Evolutionary conservation across 768 basidiomycete species (phyloP), one percentile per base, ranked within the genome.

Genomic region (Leccinum longicurvipes): DNA sequence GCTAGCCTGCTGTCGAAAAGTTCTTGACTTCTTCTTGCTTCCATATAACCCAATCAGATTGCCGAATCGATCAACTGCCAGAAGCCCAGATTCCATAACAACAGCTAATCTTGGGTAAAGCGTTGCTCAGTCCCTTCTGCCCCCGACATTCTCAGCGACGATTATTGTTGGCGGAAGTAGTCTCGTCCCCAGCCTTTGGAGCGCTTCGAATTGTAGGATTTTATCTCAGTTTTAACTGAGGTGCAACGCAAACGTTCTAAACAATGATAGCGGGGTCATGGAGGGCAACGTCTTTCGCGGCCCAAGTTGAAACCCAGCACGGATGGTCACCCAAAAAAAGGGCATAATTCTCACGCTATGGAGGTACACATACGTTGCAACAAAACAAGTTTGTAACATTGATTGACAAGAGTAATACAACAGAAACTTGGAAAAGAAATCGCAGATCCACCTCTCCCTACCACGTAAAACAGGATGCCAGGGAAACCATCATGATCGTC

Each of bases 361-460:
- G n/a, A n/a, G n/a, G n/a, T n/a, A n/a, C n/a, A n/a, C n/a, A n/a
- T n/a, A n/a, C n/a, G n/a, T n/a, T n/a, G n/a, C n/a, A n/a, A n/a
- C n/a, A n/a, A n/a, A n/a, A n/a, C n/a, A n/a, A n/a, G n/a, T n/a
- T n/a, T n/a, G n/a, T n/a, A n/a, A n/a, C n/a, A n/a, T n/a, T n/a
- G n/a, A n/a, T n/a, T n/a, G n/a, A n/a, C n/a, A n/a, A n/a, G n/a
- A n/a, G n/a, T 59, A 60, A 61, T 68, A 66, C 51, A 56, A 57
- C 64, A 65, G 53, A 59, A 58, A 51, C 41, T 59, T 55, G 56
- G 19, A 3, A 53, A 31, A 50, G n/a, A n/a, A n/a, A n/a, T n/a
- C n/a, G n/a, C n/a, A n/a, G n/a, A n/a, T n/a, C 17, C 39, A 21
- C 10, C 39, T 17, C 36, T 12, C 10, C 19, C 48, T 60, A 58